phyloP scores from a whole-genome alignment of 1,139 yeast genomes.

The Tardiomyces depauwii region DNA sequence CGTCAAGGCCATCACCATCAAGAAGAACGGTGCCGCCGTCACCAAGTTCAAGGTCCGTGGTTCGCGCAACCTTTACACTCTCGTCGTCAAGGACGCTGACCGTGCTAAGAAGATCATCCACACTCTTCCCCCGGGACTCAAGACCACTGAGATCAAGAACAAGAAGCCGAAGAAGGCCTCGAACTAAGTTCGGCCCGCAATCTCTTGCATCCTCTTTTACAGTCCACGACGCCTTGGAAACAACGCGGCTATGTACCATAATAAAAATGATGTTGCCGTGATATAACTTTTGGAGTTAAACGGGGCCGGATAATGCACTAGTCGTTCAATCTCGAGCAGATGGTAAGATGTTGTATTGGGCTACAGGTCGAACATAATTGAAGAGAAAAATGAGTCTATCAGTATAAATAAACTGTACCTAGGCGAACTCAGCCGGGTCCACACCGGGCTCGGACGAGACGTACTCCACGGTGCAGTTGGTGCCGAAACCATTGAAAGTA shows the following conservation, averaged over 20 bases:
- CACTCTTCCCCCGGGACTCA: slow-evolving; percentile 94
- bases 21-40: slow-evolving; percentile 79
- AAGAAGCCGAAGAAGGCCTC: slow-evolving; percentile 20
- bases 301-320: too few species aligned
- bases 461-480: slow-evolving; percentile 47
- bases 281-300: too few species aligned
- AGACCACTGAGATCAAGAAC: slow-evolving; percentile 39
- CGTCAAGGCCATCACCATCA: slow-evolving; percentile 87
- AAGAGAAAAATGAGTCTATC: not conserved
- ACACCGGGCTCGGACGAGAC: slow-evolving; percentile 34
- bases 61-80: slow-evolving; percentile 87
- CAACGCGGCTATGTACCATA: not conserved
- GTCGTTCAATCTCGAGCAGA: too few species aligned
- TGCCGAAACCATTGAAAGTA: slow-evolving; percentile 72
- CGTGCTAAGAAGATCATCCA: slow-evolving; percentile 98
- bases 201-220: not conserved
- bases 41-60: slow-evolving; percentile 99
- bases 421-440: not conserved
- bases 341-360: too few species aligned
- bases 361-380: not conserved
- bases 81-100: slow-evolving; percentile 90
- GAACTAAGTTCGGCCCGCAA: not conserved
- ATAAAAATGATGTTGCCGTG: not conserved
- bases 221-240: not conserved
- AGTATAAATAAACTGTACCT: not conserved